These are phyloP conservation scores for Schizopora paradoxa DNA, from an alignment of 1,284 basidiomycete genomes.

Conservation along the genomic window DNA sequence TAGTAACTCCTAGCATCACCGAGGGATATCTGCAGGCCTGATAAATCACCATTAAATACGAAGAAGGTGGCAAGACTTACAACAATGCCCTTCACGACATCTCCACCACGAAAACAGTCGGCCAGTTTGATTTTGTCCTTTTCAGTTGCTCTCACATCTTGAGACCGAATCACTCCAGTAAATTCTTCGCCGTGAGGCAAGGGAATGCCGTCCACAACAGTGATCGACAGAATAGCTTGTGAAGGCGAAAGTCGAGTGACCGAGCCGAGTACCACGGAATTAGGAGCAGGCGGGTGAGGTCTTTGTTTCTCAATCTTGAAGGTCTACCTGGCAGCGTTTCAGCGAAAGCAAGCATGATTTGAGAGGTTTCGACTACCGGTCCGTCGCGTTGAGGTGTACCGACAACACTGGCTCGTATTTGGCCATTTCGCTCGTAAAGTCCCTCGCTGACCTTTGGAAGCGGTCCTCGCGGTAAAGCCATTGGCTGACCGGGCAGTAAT, in stretches of 20 bases:
- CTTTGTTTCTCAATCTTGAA: slow-evolving; percentile 55
- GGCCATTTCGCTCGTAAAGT: slow-evolving; percentile 61
- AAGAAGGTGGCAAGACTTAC: slow-evolving; percentile 49
- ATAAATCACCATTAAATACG: slow-evolving; percentile 4
- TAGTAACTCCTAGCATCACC: slow-evolving; percentile 95
- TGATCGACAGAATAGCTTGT: slow-evolving; percentile 85
- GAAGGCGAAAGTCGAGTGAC: slow-evolving; percentile 83
- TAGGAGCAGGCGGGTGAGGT: slow-evolving; percentile 65
- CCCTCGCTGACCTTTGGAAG: slow-evolving; percentile 61
- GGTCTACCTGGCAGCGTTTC: slow-evolving; percentile 36
- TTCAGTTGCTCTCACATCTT: slow-evolving; percentile 91
- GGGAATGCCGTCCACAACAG: slow-evolving; percentile 87
- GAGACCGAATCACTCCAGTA: slow-evolving; percentile 83
- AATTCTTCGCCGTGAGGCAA: slow-evolving; percentile 90
- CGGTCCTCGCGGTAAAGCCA: slow-evolving; percentile 55
- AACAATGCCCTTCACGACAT: slow-evolving; percentile 90
- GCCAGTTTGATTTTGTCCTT: slow-evolving; percentile 90
- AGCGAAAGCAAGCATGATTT: slow-evolving; percentile 24
- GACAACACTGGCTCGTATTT: slow-evolving; percentile 68
- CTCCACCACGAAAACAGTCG: slow-evolving; percentile 94
- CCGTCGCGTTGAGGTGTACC: slow-evolving; percentile 62
- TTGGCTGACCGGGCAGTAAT: slow-evolving; percentile 80
- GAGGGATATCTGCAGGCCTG: slow-evolving; percentile 66
- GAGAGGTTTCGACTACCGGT: slow-evolving; percentile 50
- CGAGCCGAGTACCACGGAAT: slow-evolving; percentile 71